Percentiles rank a stretch among this genome's conserved stretches.
Conservation (phyloP, 192 early-diverging fungal genomes). For the Ambispora gerdemannii region DNA sequence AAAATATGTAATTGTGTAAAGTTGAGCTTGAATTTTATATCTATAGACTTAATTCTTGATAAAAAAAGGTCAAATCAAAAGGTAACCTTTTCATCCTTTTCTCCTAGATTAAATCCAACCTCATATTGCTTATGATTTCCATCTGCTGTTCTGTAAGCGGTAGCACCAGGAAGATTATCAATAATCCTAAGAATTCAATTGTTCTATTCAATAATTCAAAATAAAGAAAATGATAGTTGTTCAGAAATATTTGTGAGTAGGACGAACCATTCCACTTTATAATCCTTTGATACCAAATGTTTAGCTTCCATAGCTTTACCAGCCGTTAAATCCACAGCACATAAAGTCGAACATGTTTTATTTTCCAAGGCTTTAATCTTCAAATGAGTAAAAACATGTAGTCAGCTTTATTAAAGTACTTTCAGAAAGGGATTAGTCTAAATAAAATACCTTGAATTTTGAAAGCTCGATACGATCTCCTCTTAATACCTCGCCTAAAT, state of each 20-base stretch:
- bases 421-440: too few species aligned
- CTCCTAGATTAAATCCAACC: slow-evolving; percentile 60
- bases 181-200: slow-evolving; percentile 43
- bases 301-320: slow-evolving; percentile 46
- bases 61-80: too few species aligned
- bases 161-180: slow-evolving; percentile 66
- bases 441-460: slow-evolving; percentile 50
- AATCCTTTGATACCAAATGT: slow-evolving; percentile 54
- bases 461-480: slow-evolving; percentile 68
- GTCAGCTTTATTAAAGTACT: too few species aligned
- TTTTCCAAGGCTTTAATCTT: slow-evolving; percentile 45
- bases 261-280: slow-evolving; percentile 58
- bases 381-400: background rate
- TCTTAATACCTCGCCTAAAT: slow-evolving; percentile 65
- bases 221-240: slow-evolving; percentile 1
- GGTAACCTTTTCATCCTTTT: slow-evolving; percentile 39
- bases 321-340: slow-evolving; percentile 44
- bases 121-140: slow-evolving; percentile 46
- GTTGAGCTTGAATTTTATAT: too few species aligned
- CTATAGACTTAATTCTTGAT: too few species aligned
- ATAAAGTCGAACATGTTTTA: slow-evolving; percentile 51
- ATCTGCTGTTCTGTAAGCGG: slow-evolving; percentile 38
- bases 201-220: background rate
- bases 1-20: too few species aligned
- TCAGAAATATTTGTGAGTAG: background rate